Evolutionary conservation across 208 protist species (phyloP).

Genomic region (Trypanosomatidae sp.): DNA sequence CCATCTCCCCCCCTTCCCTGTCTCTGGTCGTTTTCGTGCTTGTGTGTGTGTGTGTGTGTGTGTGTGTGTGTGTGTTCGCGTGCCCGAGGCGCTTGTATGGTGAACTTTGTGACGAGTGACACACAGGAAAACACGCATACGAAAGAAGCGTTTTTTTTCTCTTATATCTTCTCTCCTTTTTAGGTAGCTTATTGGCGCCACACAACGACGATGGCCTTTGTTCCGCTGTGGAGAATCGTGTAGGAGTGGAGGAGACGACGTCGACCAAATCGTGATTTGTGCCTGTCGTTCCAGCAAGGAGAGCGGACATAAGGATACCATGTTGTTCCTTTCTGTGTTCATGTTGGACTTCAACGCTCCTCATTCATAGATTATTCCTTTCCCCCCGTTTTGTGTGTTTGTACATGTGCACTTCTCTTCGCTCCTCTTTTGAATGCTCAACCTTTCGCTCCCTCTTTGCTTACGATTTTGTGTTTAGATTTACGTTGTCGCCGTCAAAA

Average conservation of each 20-base stretch:
- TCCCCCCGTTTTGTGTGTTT: background rate
- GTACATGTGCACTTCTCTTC: background rate
- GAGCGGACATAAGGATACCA: background rate
- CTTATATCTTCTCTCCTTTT: background rate
- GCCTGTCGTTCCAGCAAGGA: background rate
- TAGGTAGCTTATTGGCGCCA: background rate
- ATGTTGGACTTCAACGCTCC: background rate
- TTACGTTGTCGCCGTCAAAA: background rate
- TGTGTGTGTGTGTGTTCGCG: background rate
- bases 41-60: background rate
- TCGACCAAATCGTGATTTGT: background rate
- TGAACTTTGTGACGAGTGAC: background rate
- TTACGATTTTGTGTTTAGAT: background rate
- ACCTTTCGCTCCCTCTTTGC: background rate
- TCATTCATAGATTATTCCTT: background rate
- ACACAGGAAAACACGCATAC: background rate
- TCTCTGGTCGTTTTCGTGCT: background rate
- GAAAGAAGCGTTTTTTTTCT: background rate
- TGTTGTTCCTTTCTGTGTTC: background rate
- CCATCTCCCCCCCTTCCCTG: background rate
- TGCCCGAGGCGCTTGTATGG: background rate
- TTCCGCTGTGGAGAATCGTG: background rate
- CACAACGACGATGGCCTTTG: background rate
- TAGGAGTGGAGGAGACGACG: background rate
- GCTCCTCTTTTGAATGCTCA: slow-evolving; percentile 4